These are phyloP conservation scores for Ceratocystiopsis sp. DNA, from an alignment of 2,329 filamentous ascomycete species.

Conservation along the genomic window DNA sequence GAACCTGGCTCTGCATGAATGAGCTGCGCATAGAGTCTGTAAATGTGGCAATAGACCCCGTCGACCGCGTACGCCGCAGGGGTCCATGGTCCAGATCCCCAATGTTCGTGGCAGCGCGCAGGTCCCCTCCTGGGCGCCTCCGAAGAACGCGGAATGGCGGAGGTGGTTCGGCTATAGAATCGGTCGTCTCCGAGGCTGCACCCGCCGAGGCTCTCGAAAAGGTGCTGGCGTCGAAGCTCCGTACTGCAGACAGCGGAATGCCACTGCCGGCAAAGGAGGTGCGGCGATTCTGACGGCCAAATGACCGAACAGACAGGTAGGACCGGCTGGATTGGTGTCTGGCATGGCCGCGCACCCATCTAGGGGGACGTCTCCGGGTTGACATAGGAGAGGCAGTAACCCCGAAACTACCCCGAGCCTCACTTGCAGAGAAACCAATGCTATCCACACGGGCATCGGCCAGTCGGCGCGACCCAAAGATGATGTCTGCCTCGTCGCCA, in stretches of 20 bases:
- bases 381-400: not conserved
- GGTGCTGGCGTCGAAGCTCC: constrained; percentile 45
- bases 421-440: too few relatives aligned
- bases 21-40: constrained; percentile 44
- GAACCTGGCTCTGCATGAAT: constrained; percentile 26
- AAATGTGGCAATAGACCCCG: constrained; percentile 41
- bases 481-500: constrained; percentile 12
- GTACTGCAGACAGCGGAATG: constrained; percentile 6
- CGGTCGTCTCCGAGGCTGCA: constrained; percentile 25
- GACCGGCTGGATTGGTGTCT: constrained; percentile 31
- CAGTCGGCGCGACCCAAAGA: not conserved
- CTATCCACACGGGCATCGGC: too few relatives aligned
- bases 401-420: too few relatives aligned
- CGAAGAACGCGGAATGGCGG: constrained; percentile 47
- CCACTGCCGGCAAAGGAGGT: too few relatives aligned
- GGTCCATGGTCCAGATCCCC: constrained; percentile 37
- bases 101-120: constrained; percentile 50
- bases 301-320: constrained; percentile 31
- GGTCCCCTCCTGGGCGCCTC: constrained; percentile 56
- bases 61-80: constrained; percentile 37
- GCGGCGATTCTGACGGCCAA: constrained; percentile 22
- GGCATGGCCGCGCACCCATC: constrained; percentile 21
- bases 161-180: constrained; percentile 15
- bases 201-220: constrained; percentile 34
- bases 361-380: constrained; percentile 16